Conservation (phyloP, 768 basidiomycete genomes). For the Pleurotus citrinopileatus region DNA sequence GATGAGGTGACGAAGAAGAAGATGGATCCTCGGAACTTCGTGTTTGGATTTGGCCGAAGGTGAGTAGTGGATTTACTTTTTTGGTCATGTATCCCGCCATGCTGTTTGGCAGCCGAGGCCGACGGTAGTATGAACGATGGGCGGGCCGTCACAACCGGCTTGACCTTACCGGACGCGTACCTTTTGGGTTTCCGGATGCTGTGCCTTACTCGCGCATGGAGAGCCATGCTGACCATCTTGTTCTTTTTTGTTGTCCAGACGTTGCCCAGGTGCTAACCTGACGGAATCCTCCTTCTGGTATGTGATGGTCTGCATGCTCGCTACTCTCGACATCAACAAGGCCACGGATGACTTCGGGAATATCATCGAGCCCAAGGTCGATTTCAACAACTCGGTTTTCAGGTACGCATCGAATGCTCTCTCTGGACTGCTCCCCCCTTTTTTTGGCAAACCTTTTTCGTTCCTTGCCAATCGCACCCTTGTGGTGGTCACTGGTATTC, state of each 20-base stretch:
- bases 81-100: conserved; percentile 10
- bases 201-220: conserved; percentile 7
- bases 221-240: not conserved
- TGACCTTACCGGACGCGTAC: not conserved
- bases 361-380: conserved; percentile 43
- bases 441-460: not conserved
- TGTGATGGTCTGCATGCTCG: conserved; percentile 16
- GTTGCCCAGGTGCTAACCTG: conserved; percentile 63
- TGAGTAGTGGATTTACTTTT: conserved; percentile 15
- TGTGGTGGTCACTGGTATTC: not conserved
- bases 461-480: not conserved
- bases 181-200: conserved; percentile 3
- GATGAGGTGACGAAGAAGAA: conserved; percentile 25
- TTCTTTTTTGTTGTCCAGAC: conserved; percentile 26
- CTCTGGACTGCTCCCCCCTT: not conserved
- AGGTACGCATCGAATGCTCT: conserved; percentile 35
- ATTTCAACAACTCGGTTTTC: conserved; percentile 62
- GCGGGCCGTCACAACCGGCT: not conserved
- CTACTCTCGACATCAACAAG: conserved; percentile 18
- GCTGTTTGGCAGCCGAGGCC: not conserved
- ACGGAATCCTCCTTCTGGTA: conserved; percentile 50
- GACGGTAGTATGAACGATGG: not conserved
- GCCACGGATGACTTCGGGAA: conserved; percentile 47
- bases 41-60: conserved; percentile 42
- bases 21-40: conserved; percentile 23